Evolutionary conservation across 352 stramenopile genomes (phyloP), one percentile per base, ranked within the genome.

Genomic region (Thalassiosira exigua): DNA sequence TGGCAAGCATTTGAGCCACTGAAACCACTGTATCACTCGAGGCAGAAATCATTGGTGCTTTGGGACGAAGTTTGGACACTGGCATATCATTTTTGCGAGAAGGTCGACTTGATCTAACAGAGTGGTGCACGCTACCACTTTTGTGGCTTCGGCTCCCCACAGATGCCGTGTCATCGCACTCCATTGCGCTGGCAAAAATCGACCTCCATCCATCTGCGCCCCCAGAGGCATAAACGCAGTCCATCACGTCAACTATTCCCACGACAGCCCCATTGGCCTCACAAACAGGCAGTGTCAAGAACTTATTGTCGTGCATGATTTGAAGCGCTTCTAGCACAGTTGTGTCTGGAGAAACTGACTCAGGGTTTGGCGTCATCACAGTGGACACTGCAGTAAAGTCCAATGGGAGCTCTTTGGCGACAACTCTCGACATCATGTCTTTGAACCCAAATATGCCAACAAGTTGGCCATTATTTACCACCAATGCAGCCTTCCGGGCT

Each of bases 251-350:
- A 3, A 98, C 96, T 26, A 99, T 84, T 12, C 96, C 97, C 24
- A 98, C 86, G 4, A 99, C 90, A 32, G 86, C 94, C 14, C 88
- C 92, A 70, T 94, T 90, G 5, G 91, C 68, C 29, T 98, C 96
- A 22, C 98, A 96, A 2, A 99, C 96, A 27, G 97, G 97, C 58
- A 99, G 76, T 60, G 98, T 97, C 52, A 99, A 86, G 82, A 98
- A 99, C 70, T 98, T 96, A 78, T 98, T 97, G 54, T 99, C 97
- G 79, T 98, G 96, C 97, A 99, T 99, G n/a, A 97, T 94, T 75
- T 99, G 96, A 26, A 99, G 88, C 27, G 96, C 97, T 56, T 99
- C 97, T 3, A 99, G 82, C 17, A 99, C 94, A 41, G 95, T 98
- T 4, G 95, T 98, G 59, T 90, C 96, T 4, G 96, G 95, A n/a